phyloP scores from a whole-genome alignment of 495 filamentous ascomycete genomes.

The Annulohypoxylon nitens region DNA sequence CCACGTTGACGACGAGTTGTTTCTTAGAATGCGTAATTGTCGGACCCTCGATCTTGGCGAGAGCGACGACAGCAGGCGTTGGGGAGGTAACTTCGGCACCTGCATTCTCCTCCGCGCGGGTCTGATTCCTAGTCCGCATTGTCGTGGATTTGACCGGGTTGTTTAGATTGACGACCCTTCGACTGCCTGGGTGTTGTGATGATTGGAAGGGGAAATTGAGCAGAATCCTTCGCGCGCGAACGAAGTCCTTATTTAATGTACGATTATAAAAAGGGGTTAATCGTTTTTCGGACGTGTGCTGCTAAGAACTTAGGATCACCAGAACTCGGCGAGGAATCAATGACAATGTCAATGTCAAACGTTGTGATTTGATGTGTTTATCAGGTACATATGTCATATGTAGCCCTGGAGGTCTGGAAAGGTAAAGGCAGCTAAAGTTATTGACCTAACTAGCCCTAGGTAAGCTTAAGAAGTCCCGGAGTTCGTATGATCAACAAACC shows the following conservation, averaged over 20 bases:
- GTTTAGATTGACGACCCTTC: background rate
- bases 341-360: too few species aligned
- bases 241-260: background rate
- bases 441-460: background rate
- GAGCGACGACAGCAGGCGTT: constrained; percentile 27
- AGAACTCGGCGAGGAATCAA: too few species aligned
- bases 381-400: background rate
- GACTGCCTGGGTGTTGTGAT: background rate
- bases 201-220: background rate
- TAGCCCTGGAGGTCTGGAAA: background rate
- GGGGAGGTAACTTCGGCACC: constrained; percentile 3
- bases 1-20: constrained; percentile 3
- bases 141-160: constrained; percentile 12
- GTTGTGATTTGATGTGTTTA: too few species aligned
- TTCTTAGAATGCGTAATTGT: constrained; percentile 26
- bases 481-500: constrained; percentile 9
- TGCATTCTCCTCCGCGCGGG: constrained; percentile 36
- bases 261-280: too few species aligned
- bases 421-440: background rate
- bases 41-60: constrained; percentile 48
- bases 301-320: background rate
- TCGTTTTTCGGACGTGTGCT: too few species aligned
- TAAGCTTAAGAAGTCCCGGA: constrained; percentile 19
- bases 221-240: background rate
- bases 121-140: constrained; percentile 47